Conservation (phyloP, 73 alveolate species). For the Effrenium voratum region DNA sequence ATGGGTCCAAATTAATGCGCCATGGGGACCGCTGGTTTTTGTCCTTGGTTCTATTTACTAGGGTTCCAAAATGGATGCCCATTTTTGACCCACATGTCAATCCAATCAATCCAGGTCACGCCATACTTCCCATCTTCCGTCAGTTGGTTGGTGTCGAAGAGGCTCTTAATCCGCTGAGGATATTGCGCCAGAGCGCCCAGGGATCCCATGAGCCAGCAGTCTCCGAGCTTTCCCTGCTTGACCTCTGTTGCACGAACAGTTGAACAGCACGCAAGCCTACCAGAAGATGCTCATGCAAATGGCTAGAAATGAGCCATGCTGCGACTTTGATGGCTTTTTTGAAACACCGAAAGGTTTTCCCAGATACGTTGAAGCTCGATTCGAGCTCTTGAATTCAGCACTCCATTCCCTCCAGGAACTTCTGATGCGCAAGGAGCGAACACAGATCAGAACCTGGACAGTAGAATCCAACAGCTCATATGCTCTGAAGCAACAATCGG, state of each 20-base stretch:
- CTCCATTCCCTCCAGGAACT: too few relatives aligned
- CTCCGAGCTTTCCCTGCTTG: not conserved
- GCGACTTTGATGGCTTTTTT: not conserved
- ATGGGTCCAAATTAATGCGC: too few relatives aligned
- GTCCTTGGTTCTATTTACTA: too few relatives aligned
- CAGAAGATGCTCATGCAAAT: not conserved
- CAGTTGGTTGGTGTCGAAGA: conserved; percentile 23
- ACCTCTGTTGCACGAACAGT: not conserved
- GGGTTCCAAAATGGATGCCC: too few relatives aligned
- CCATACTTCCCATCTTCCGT: conserved; percentile 17
- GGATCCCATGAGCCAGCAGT: conserved; percentile 36
- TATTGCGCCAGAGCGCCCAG: conserved; percentile 1
- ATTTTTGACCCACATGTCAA: too few relatives aligned
- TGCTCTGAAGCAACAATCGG: too few relatives aligned
- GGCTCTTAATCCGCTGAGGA: not conserved
- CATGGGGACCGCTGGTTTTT: too few relatives aligned
- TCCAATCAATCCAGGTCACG: too few relatives aligned
- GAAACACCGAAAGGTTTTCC: not conserved
- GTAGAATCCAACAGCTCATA: too few relatives aligned
- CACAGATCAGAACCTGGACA: too few relatives aligned
- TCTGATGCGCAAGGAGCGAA: too few relatives aligned
- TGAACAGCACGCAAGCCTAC: not conserved
- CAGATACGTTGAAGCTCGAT: not conserved
- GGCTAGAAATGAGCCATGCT: not conserved
- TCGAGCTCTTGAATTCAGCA: not conserved